A percentile compares a stretch with the other conserved stretches of the same genome.
Conservation (phyloP, 2,329 filamentous ascomycete genomes). For the Penicillium sclerotiorum region DNA sequence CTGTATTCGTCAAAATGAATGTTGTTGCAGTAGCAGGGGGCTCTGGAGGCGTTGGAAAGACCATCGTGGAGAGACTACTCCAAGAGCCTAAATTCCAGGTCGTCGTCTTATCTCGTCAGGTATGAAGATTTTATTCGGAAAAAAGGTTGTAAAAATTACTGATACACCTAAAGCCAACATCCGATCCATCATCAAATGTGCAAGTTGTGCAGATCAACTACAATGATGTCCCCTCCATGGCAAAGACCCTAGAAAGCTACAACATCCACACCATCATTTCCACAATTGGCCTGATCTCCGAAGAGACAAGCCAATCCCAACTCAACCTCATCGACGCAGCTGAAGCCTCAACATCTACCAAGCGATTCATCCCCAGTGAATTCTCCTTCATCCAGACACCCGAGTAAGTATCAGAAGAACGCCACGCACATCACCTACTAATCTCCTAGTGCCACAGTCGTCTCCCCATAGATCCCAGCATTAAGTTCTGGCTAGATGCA, state of each 20-base stretch:
- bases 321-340: slow-evolving; percentile 51
- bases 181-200: background rate
- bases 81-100: slow-evolving; percentile 39
- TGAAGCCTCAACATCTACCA: slow-evolving; percentile 40
- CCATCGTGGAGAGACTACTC: slow-evolving; percentile 49
- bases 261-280: slow-evolving; percentile 52
- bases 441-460: slow-evolving; percentile 19
- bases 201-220: slow-evolving; percentile 37
- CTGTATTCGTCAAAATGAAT: slow-evolving; percentile 33
- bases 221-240: slow-evolving; percentile 30
- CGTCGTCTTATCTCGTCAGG: slow-evolving; percentile 47
- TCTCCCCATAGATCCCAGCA: slow-evolving; percentile 32
- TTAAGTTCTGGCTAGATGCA: slow-evolving; percentile 33
- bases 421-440: no score
- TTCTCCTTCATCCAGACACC: slow-evolving; percentile 42
- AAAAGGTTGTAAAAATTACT: background rate
- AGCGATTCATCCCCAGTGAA: slow-evolving; percentile 48
- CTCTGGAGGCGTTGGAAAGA: slow-evolving; percentile 49
- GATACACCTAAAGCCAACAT: background rate
- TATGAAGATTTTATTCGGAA: slow-evolving; percentile 12
- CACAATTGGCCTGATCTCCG: slow-evolving; percentile 37
- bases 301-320: slow-evolving; percentile 37
- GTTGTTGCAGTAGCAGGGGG: slow-evolving; percentile 53
- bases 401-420: slow-evolving; percentile 27
- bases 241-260: slow-evolving; percentile 36